Base-by-base conservation (phyloP, 345 rosid species). In the Chamaenerion angustifolium region DNA sequence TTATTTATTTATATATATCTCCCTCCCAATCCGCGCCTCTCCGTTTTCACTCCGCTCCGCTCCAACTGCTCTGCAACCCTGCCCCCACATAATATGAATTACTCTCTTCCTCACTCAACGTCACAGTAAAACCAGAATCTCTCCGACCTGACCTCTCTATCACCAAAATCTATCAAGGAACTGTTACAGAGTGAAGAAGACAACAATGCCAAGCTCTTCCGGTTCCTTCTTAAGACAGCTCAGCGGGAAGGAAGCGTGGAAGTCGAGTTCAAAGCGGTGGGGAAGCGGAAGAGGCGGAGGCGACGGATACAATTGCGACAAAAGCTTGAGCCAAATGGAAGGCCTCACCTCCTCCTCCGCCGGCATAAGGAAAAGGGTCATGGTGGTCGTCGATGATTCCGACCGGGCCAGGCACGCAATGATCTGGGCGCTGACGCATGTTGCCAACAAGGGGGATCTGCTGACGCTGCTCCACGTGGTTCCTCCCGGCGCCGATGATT, bases 341-440 rank as follows among this genome's bases (percentile, higher is more conserved):
- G 61, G 56, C 42, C 52, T 63, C 44, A 48, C 37, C 54, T 25
- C 64, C 27, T 73, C 69, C 1, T 85, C 76, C 25, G 21, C 58
- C 51, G 71, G 54, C 8, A 56, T 57, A 65, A 87, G 75, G 71
- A 92, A 92, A 68, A 67, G 95, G 47, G 96, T 87, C 59, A 84
- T 84, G 98, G 96, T 84, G 12, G 71, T 88, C 41, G 96, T 87
- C 15, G 96, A 92, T 52, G 70, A 84, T 12, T 68, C 68, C 42
- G 74, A 93, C 0, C 72, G 76, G 45, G 78, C 95, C 0, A 84
- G 73, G 67, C 93, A 92, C 72, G 98, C 98, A 21, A 84, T 92
- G 98, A 84, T 92, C 73, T 92, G 95, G 95, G 95, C 98, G 31
- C 73, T 90, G 1, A 86, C 95, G n/a, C 89, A 92, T 74, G 74